phyloP scores from a whole-genome alignment of 169 alveolate genomes.

The Cryptosporidium meleagridis region DNA sequence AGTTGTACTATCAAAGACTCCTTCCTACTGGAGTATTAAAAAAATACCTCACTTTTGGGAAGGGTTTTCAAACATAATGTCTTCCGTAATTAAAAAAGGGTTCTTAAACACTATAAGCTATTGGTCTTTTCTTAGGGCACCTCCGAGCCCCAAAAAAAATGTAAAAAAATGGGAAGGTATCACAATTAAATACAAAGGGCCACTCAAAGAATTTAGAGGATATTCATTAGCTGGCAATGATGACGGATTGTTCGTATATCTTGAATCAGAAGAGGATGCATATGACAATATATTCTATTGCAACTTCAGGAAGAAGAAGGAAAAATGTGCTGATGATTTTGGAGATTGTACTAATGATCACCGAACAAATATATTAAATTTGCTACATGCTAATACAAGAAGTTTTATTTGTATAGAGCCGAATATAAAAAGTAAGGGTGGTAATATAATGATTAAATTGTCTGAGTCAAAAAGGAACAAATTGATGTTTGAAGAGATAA shows the following conservation, averaged over 20 bases:
- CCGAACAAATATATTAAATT: conserved; percentile 8
- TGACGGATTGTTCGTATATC: conserved; percentile 64
- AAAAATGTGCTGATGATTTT: background rate
- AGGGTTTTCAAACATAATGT: conserved; percentile 53
- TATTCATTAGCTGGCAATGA: conserved; percentile 64
- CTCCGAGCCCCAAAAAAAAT: conserved; percentile 61
- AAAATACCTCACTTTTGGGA: conserved; percentile 71
- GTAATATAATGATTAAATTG: conserved; percentile 21
- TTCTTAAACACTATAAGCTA: conserved; percentile 62
- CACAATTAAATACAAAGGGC: conserved; percentile 58
- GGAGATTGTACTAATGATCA: background rate
- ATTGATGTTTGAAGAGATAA: conserved; percentile 58
- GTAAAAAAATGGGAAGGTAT: conserved; percentile 66
- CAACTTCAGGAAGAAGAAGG: conserved; percentile 14
- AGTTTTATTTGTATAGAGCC: conserved; percentile 36
- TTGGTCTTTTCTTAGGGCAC: conserved; percentile 72
- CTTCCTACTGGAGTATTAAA: conserved; percentile 66
- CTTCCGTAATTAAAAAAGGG: conserved; percentile 68
- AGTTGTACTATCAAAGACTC: conserved; percentile 52
- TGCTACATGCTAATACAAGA: conserved; percentile 69
- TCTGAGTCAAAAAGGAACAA: conserved; percentile 54
- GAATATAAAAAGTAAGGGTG: background rate
- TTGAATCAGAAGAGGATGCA: conserved; percentile 67
- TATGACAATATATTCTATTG: conserved; percentile 64
- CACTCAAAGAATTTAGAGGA: conserved; percentile 50